Evolutionary conservation across 768 basidiomycete species (phyloP).

Genomic region (Suillus subalutaceus): DNA sequence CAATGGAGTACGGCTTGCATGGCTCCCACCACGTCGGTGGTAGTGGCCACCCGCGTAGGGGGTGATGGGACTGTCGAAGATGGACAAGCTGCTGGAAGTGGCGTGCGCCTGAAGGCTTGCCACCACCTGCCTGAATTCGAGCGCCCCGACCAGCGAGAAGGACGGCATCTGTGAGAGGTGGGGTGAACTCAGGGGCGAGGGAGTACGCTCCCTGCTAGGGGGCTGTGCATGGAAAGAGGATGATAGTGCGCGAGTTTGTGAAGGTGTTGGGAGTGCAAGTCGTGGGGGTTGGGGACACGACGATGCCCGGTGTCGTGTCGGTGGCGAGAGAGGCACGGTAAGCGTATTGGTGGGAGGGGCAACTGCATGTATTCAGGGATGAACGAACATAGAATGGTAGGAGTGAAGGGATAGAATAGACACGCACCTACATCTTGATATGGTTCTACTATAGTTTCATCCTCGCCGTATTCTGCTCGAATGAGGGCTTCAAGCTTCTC

Average conservation of each 20-base stretch:
- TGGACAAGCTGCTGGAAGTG: constrained; percentile 53
- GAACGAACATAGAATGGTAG: neutral
- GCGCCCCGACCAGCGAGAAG: constrained; percentile 90
- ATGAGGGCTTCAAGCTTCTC: constrained; percentile 52
- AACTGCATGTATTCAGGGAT: constrained; percentile 18
- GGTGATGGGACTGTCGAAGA: constrained; percentile 69
- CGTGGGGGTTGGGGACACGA: constrained; percentile 42
- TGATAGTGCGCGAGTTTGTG: constrained; percentile 33
- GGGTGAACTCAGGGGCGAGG: constrained; percentile 48
- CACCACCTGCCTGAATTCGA: constrained; percentile 94
- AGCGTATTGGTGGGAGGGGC: constrained; percentile 9
- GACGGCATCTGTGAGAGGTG: constrained; percentile 65
- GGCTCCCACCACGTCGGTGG: constrained; percentile 40
- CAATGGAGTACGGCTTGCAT: constrained; percentile 35
- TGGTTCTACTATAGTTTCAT: constrained; percentile 42
- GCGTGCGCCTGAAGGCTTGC: constrained; percentile 76
- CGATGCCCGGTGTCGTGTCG: constrained; percentile 42
- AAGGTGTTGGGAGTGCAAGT: constrained; percentile 42
- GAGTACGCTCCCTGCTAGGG: constrained; percentile 37
- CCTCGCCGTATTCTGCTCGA: constrained; percentile 59
- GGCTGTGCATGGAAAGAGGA: constrained; percentile 25
- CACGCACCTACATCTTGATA: constrained; percentile 53
- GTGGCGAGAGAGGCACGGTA: constrained; percentile 28
- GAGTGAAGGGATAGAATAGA: constrained; percentile 24
- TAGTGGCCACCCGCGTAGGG: constrained; percentile 82